phyloP scores from a whole-genome alignment of 2,329 filamentous ascomycete species.

The Byssochlamys sp. region DNA sequence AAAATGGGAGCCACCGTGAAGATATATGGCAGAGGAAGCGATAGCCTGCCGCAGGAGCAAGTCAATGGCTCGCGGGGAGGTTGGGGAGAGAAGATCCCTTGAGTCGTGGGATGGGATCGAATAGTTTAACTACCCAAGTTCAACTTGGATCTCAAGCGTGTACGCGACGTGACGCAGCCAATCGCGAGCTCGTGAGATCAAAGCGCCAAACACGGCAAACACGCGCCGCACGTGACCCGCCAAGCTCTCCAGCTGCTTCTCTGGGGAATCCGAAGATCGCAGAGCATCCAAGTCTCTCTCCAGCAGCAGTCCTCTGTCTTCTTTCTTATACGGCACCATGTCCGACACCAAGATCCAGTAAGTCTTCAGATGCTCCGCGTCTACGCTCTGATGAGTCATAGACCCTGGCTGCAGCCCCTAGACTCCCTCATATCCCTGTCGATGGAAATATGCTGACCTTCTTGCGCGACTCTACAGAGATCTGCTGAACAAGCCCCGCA shows the following conservation, averaged over 20 bases:
- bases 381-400: slow-evolving; percentile 10
- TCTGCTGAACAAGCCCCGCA: slow-evolving; percentile 76
- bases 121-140: background rate
- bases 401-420: slow-evolving; percentile 5
- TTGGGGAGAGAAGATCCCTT: slow-evolving; percentile 21
- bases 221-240: slow-evolving; percentile 17
- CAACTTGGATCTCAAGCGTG: slow-evolving; percentile 15
- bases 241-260: slow-evolving; percentile 6
- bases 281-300: background rate
- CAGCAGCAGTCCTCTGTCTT: slow-evolving; percentile 9
- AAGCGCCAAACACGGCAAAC: slow-evolving; percentile 19
- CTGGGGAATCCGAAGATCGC: slow-evolving; percentile 2
- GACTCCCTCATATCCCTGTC: slow-evolving; percentile 9
- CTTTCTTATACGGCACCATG: slow-evolving; percentile 41
- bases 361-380: slow-evolving; percentile 18
- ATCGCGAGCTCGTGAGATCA: slow-evolving; percentile 18
- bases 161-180: slow-evolving; percentile 34
- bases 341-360: slow-evolving; percentile 65
- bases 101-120: slow-evolving; percentile 18
- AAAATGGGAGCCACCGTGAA: background rate
- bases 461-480: slow-evolving; percentile 51
- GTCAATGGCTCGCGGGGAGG: slow-evolving; percentile 10
- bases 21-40: background rate
- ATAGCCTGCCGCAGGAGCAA: slow-evolving; percentile 5
- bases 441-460: slow-evolving; percentile 7